Conservation (phyloP, 805 yeast species). For the Grigorovia yakushimaensis region DNA sequence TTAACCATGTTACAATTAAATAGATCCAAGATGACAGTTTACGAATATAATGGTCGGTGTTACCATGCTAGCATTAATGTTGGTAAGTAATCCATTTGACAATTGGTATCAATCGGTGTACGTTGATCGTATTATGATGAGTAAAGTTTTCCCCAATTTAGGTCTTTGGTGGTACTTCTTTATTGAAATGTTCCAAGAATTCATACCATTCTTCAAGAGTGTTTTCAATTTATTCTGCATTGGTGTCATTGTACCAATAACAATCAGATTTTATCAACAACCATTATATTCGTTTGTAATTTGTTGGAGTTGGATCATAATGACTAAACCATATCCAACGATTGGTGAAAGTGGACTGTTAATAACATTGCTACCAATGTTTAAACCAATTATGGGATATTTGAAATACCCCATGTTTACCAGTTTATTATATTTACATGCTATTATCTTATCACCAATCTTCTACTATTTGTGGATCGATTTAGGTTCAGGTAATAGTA, state of each 20-base stretch:
- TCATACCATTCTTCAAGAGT: slow-evolving; percentile 71
- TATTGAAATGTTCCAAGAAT: slow-evolving; percentile 88
- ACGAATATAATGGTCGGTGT: not conserved
- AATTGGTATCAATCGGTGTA: slow-evolving; percentile 14
- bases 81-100: not conserved
- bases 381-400: slow-evolving; percentile 37
- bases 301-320: slow-evolving; percentile 42
- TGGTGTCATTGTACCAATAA: slow-evolving; percentile 61
- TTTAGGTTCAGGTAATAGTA: slow-evolving; percentile 89
- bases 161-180: slow-evolving; percentile 99
- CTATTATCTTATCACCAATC: slow-evolving; percentile 67
- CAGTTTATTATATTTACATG: slow-evolving; percentile 43
- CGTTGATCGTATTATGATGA: slow-evolving; percentile 47
- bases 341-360: slow-evolving; percentile 64
- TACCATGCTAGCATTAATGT: not conserved
- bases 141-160: slow-evolving; percentile 75
- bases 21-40: not conserved
- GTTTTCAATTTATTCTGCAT: slow-evolving; percentile 71
- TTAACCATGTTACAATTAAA: slow-evolving; percentile 1
- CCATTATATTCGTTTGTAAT: slow-evolving; percentile 48
- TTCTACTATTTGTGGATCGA: slow-evolving; percentile 93
- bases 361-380: slow-evolving; percentile 38
- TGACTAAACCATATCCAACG: slow-evolving; percentile 80
- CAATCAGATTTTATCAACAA: slow-evolving; percentile 52
- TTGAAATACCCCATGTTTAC: slow-evolving; percentile 40